Base-by-base conservation (phyloP, 495 filamentous ascomycete genomes). In the Penicillium manginii region DNA sequence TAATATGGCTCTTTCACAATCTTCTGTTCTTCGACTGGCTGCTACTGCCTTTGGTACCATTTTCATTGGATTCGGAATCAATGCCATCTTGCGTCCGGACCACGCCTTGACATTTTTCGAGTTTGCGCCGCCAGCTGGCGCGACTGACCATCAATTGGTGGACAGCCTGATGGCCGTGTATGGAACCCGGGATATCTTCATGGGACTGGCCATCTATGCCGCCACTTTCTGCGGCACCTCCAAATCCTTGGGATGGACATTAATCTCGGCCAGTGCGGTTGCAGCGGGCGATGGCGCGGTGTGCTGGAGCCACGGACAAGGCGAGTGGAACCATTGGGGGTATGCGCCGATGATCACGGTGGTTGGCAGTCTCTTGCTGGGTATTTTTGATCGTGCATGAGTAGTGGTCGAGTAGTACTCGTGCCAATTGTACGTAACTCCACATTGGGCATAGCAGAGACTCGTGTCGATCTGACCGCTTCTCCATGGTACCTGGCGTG, bases 301-400 rank as follows among this genome's bases (percentile, higher is more conserved):
- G 4, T 79, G 76, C 33, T 73, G 69, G 60, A 65, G 37, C 5
- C 62, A 76, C 49, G 77, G 76, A 10, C 59, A 69, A 26, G 82
- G 80, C 19, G 63, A 83, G 59, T 79, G 78, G 82, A 77, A 73
- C 64, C 83, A 85, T 62, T 86, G 81, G 80, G 74, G 77, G 7
- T 84, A 84, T 72, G 81, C 78, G 19, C 79, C 78, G 14, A 50
- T 79, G 49, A 51, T 80, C 23, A 58, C 65, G 14, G 56, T 63
- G 12, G 60, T 78, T 43, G 79, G 77, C 29, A 62, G 52, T 47
- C 33, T 73, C 64, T 56, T 74, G 54, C 45, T 47, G 22, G 45
- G 45, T 47, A 47, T 63, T 5, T 62, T 68, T 50, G 64, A 70
- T 59, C 15, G 61, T 32, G 18, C 46, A 50, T 51, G 42, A 47